phyloP scores from a whole-genome alignment of 306 rosid genomes.

The Hippophae rhamnoides region DNA sequence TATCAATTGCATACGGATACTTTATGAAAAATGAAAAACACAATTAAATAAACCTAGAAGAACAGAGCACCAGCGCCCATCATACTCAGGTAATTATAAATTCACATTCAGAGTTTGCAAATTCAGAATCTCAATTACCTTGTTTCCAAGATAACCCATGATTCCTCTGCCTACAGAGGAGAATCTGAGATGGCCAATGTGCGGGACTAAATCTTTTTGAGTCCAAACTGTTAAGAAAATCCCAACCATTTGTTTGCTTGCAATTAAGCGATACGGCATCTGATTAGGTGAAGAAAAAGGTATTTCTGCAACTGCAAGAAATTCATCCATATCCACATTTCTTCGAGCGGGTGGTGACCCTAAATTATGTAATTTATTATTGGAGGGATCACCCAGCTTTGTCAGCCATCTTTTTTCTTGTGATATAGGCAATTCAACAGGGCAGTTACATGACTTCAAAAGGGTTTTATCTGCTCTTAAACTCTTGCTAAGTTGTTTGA shows the following conservation, averaged over 20 bases:
- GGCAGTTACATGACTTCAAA: constrained; percentile 77
- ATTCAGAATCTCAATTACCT: constrained; percentile 33
- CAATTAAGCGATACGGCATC: constrained; percentile 42
- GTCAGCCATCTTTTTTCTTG: constrained; percentile 41
- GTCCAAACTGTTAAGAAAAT: constrained; percentile 79
- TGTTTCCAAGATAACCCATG: constrained; percentile 85
- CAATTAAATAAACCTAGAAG: no score
- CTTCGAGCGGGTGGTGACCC: background rate
- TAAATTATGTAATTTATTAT: constrained; percentile 18
- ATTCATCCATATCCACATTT: constrained; percentile 30
- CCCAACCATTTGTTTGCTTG: constrained; percentile 93
- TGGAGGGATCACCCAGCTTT: constrained; percentile 34
- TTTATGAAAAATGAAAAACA: no score
- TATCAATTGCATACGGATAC: no score
- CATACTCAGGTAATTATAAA: no score
- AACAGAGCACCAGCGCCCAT: no score
- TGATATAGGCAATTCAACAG: constrained; percentile 28
- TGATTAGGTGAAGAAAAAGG: constrained; percentile 16
- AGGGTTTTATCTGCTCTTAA: constrained; percentile 52
- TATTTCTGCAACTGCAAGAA: constrained; percentile 47
- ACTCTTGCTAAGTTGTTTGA: constrained; percentile 49
- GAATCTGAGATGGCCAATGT: constrained; percentile 78
- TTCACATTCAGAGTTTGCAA: no score
- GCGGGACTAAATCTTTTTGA: constrained; percentile 60
- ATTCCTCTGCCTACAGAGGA: constrained; percentile 85